phyloP scores from a whole-genome alignment of 2,329 filamentous ascomycete genomes.

The Fusarium newnesense region DNA sequence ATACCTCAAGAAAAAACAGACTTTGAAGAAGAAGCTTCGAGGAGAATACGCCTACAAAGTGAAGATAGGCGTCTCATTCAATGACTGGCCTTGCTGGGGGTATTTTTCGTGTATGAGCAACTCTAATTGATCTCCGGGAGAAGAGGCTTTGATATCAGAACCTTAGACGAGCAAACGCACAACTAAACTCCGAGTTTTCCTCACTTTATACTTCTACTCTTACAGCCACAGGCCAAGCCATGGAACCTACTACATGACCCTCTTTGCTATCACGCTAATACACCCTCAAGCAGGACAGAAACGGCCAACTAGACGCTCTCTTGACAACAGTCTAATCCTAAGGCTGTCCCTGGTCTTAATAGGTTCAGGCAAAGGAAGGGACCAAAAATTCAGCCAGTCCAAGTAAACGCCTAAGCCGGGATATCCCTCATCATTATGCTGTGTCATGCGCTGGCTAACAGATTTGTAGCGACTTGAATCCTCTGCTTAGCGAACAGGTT shows the following conservation, averaged over 20 bases:
- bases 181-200: neutral
- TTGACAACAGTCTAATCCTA: constrained; percentile 10
- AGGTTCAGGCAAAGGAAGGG: neutral
- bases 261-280: constrained; percentile 19
- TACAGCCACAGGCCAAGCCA: constrained; percentile 1
- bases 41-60: neutral
- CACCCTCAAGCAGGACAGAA: constrained; percentile 13
- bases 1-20: neutral
- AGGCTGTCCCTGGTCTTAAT: neutral
- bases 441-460: constrained; percentile 27
- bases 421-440: constrained; percentile 19
- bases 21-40: neutral
- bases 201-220: constrained; percentile 26
- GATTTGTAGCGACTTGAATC: constrained; percentile 7
- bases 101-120: neutral
- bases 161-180: constrained; percentile 2
- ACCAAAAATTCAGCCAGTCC: constrained; percentile 27
- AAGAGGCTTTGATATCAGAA: neutral
- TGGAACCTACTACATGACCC: constrained; percentile 8
- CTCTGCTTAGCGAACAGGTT: constrained; percentile 8
- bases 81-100: neutral
- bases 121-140: neutral
- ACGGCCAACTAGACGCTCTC: neutral
- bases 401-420: constrained; percentile 26
- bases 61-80: neutral